Evolutionary conservation across 345 rosid genomes (phyloP).

Genomic region (Eutrema japonicum): DNA sequence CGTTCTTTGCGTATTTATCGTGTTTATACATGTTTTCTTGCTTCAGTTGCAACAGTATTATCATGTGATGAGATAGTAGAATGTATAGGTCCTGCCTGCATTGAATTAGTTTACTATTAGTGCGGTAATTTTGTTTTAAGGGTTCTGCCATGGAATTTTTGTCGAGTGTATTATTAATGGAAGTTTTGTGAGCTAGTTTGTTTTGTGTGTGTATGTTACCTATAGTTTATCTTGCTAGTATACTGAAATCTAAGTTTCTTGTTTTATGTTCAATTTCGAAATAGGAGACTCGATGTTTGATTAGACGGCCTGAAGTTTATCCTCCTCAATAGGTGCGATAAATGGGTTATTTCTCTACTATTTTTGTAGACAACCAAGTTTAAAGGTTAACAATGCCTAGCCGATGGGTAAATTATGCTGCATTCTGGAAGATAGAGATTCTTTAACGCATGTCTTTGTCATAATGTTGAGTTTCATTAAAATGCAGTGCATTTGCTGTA

Average conservation of each 20-base stretch:
- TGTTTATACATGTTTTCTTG: constrained; percentile 15
- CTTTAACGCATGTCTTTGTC: constrained; percentile 1
- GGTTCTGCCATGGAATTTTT: constrained; percentile 23
- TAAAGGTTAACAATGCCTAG: constrained; percentile 17
- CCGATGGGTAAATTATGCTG: background rate
- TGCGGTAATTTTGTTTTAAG: constrained; percentile 1
- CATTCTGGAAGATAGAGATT: constrained; percentile 22
- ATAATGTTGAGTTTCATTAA: constrained; percentile 5
- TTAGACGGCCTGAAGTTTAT: constrained; percentile 43
- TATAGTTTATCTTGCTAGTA: constrained; percentile 29
- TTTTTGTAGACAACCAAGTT: constrained; percentile 7
- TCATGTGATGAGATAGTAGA: constrained; percentile 7
- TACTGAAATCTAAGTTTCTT: constrained; percentile 20
- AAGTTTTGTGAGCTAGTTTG: background rate
- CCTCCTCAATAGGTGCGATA: constrained; percentile 45
- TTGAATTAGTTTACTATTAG: constrained; percentile 1
- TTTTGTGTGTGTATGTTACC: background rate
- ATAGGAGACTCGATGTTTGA: constrained; percentile 43
- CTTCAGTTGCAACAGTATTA: constrained; percentile 5
- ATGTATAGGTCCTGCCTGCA: constrained; percentile 12
- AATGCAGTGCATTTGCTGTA: constrained; percentile 5
- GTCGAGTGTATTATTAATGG: constrained; percentile 7
- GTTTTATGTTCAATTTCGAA: constrained; percentile 33
- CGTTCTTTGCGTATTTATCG: background rate
- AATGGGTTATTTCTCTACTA: constrained; percentile 12